Evolutionary conservation across 371 early-diverging fungal genomes (phyloP), one percentile per base, ranked within the genome.

Genomic region (Sporodiniella umbellata): DNA sequence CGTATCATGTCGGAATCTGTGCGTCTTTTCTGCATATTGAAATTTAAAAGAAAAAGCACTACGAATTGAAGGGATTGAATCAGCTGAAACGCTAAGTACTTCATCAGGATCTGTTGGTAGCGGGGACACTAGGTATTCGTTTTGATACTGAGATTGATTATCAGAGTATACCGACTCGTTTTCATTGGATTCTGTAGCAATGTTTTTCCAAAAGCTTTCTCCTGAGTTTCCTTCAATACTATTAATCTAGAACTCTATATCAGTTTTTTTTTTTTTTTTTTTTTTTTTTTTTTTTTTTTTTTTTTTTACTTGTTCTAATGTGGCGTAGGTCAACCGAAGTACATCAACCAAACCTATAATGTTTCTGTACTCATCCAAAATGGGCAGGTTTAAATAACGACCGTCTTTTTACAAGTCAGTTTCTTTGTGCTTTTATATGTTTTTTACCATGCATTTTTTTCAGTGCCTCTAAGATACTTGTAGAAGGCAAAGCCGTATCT

Each of bases 311-410:
- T 86, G 87, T 64, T 89, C 90, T 55, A 89, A 68, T 10, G 86
- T 87, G 12, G 84, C 86, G 55, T 91, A 90, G 15, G 96, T 96
- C 52, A 98, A 75, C 42, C 88, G 88, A 60, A 95, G 79, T 6
- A 98, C 96, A 64, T 98, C 97, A 8, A 96, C 92, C 38, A 98
- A 70, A 15, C 98, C 97, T 11, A 94, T 71, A 51, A 91, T 80
- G 39, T 81, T 83, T 50, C 74, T 79, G 23, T 74, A 77, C 12
- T 82, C 85, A 39, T 93, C 92, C 31, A 96, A 83, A 10, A 98
- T 94, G 0, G 98, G 98, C 42, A 98, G 73, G 67, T 98, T 97
- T 35, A 97, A 81, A 66, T 94, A 98, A 56, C 94, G 93, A n/a
- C 94, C 92, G 62, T 91, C 96, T 92, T 37, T 12, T 33, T 45